These are phyloP conservation scores for Fusarium udum DNA, from an alignment of 2,329 filamentous ascomycete genomes.

Conservation along the genomic window DNA sequence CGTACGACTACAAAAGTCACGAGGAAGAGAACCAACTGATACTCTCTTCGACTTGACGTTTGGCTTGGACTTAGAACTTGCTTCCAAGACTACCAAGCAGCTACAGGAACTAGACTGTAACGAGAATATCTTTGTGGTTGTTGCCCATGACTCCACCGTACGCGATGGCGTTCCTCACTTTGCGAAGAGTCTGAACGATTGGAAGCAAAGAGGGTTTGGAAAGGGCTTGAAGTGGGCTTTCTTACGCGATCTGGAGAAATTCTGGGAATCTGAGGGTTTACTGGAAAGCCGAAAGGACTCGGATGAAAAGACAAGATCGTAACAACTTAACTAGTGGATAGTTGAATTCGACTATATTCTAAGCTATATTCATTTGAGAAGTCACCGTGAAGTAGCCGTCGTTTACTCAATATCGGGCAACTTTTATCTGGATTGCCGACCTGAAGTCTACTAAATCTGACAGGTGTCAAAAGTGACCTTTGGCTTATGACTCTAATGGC, in stretches of 20 bases:
- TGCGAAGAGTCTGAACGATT: conserved; percentile 29
- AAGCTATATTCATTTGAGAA: rapidly evolving
- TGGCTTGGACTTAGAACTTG: conserved; percentile 28
- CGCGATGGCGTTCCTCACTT: conserved; percentile 38
- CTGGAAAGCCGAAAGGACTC: background rate
- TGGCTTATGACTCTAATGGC: background rate
- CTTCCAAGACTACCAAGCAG: conserved; percentile 16
- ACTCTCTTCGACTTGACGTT: conserved; percentile 34
- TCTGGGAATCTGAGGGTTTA: conserved; percentile 28
- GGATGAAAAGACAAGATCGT: background rate
- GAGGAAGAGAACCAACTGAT: conserved; percentile 26
- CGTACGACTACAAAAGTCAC: conserved; percentile 22
- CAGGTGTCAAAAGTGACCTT: background rate
- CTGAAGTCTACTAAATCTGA: too few relatives aligned
- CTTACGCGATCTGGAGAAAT: conserved; percentile 31
- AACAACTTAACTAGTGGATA: background rate
- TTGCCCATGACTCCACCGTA: conserved; percentile 34
- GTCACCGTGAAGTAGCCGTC: background rate
- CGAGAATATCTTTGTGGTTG: conserved; percentile 31
- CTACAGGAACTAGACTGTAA: conserved; percentile 36
- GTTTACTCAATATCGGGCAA: background rate
- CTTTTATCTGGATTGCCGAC: background rate
- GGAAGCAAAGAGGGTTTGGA: conserved; percentile 29
- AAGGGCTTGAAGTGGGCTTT: conserved; percentile 33
- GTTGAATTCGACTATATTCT: background rate